Percentiles rank a stretch among this genome's conserved stretches.
phyloP scores from a whole-genome alignment of 257 asterid species.

The Lithospermum erythrorhizon region DNA sequence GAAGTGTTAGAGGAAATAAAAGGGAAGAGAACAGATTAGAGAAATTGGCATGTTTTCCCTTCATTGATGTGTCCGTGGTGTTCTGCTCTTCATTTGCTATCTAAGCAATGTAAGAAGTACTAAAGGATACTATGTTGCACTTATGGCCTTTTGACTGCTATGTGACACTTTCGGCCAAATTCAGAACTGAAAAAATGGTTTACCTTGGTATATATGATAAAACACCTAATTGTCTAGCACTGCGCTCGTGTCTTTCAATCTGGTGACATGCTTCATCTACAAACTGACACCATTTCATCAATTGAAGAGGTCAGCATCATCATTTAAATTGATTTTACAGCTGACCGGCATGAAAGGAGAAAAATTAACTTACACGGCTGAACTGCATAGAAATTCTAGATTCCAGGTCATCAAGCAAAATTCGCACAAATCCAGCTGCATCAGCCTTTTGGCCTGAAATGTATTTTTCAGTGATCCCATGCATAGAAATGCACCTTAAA shows the following conservation, averaged over 20 bases:
- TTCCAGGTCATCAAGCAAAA: conserved; percentile 91
- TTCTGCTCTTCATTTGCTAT: not conserved
- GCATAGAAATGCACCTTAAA: conserved; percentile 93
- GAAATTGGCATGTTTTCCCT: not conserved
- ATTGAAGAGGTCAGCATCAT: conserved; percentile 15
- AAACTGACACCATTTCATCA: conserved; percentile 38
- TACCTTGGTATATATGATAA: conserved; percentile 88
- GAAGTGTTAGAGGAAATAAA: not conserved
- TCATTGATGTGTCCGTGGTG: not conserved
- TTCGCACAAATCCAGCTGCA: conserved; percentile 82
- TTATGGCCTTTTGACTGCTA: not conserved
- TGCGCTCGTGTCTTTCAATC: conserved; percentile 79
- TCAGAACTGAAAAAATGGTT: not conserved
- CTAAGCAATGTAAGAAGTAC: not conserved
- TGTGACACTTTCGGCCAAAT: not conserved
- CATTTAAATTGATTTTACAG: not conserved
- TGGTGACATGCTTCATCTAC: conserved; percentile 99
- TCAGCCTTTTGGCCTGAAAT: conserved; percentile 91
- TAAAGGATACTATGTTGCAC: not conserved
- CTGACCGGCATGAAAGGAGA: not conserved
- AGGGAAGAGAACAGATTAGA: not conserved
- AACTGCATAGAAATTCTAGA: conserved; percentile 67
- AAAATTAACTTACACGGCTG: conserved; percentile 53
- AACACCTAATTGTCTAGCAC: conserved; percentile 75
- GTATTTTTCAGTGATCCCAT: conserved; percentile 84